Base-by-base conservation (phyloP, 352 stramenopile species). In the Globisporangium camurandrum region DNA sequence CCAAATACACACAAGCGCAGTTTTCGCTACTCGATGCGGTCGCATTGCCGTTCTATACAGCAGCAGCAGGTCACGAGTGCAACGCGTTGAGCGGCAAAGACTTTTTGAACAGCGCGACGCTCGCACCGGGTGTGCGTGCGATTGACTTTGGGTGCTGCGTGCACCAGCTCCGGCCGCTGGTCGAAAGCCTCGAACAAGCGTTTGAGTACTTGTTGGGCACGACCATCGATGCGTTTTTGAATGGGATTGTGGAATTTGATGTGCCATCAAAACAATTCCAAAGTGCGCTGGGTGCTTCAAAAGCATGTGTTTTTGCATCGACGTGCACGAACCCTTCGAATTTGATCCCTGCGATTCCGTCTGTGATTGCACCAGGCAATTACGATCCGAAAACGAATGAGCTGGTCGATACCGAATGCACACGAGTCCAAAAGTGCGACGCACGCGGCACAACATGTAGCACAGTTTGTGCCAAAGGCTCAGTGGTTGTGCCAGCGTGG, bases 381-480 rank as follows among this genome's bases (percentile, higher is more conserved):
- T 65, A 49, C 42, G 0, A 51, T 38, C 1, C 53, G 27, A 24
- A 26, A 27, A 17, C 64, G 38, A 56, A 80, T 67, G 43, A 65
- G 56, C 6, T 27, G 40, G 14, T 75, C 66, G 39, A 79, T 31
- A 60, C 86, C 2, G 67, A 69, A 42, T 90, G 79, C 49, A 67
- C 61, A 27, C 78, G 71, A 37, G 62, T 62, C 8, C 52, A 76
- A 11, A 61, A 70, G 33, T 90, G 79, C 33, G 67, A 89, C 57
- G 63, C 67, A 20, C 67, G 78, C 17, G 49, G 49, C 49, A 59
- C 77, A 20, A 73, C 84, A 17, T 89, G 77, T 51, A 72, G 64
- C 17, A 61, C 68, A 2, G 67, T 92, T 7, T 92, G 81, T 47
- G 56, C 86, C 30, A 57, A 62, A 46, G 81, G 81, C 5, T 68